Evolutionary conservation across 257 asterid species (phyloP).

Genomic region (Solanum clarkiae): DNA sequence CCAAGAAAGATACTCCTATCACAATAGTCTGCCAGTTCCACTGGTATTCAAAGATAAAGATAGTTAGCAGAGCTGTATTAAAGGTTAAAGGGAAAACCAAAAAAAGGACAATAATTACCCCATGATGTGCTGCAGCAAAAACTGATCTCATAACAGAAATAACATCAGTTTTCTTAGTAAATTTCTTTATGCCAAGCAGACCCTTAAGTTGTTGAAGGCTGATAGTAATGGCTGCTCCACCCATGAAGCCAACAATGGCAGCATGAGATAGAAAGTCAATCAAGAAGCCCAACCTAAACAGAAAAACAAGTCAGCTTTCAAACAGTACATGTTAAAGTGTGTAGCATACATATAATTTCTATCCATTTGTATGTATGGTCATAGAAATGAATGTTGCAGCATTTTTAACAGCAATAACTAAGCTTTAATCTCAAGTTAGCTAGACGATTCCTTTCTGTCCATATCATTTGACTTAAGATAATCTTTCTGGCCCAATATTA

Average conservation of each 20-base stretch:
- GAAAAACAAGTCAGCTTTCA: neutral
- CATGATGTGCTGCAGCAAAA: conserved; percentile 33
- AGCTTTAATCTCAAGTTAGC: no score
- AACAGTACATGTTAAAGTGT: neutral
- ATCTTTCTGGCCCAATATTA: no score
- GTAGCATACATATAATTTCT: neutral
- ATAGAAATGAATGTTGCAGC: no score
- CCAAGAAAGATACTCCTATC: conserved; percentile 54
- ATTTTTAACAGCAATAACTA: no score
- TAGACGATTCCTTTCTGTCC: no score
- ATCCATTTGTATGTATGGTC: neutral
- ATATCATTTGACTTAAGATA: no score
- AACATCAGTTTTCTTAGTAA: conserved; percentile 56
- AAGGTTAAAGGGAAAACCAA: neutral
- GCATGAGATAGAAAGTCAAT: conserved; percentile 71
- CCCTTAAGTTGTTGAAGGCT: conserved; percentile 81
- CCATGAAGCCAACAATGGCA: conserved; percentile 67
- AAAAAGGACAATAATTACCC: conserved; percentile 18
- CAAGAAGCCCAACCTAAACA: conserved; percentile 63
- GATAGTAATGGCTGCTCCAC: conserved; percentile 68
- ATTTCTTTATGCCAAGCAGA: conserved; percentile 43
- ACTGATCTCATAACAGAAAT: conserved; percentile 64
- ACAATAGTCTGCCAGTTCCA: conserved; percentile 75
- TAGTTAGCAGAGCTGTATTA: neutral
- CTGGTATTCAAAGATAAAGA: conserved; percentile 15